phyloP scores from a whole-genome alignment of 192 early-diverging fungal species.

The Coemansia sp. region DNA sequence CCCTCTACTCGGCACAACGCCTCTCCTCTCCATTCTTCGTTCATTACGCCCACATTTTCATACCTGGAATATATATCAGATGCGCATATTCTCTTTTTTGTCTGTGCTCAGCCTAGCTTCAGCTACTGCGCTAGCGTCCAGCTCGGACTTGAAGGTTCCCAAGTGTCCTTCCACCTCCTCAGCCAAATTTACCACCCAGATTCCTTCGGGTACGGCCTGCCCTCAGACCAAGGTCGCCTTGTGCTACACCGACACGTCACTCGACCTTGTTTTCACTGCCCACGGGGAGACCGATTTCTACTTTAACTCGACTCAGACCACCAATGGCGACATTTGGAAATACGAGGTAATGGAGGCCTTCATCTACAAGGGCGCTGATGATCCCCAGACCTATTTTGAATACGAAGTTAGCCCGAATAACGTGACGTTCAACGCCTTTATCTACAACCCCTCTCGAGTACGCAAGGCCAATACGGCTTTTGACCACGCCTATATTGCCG shows the following conservation, averaged over 20 bases:
- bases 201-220: constrained; percentile 35
- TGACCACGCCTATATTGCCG: constrained; percentile 40
- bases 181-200: constrained; percentile 28
- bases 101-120: constrained; percentile 6
- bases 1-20: too few species aligned
- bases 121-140: not conserved
- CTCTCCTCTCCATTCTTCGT: too few species aligned
- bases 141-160: constrained; percentile 29
- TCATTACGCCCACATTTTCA: too few species aligned
- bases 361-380: constrained; percentile 44
- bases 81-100: not conserved
- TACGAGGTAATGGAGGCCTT: constrained; percentile 57
- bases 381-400: constrained; percentile 54
- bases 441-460: constrained; percentile 50
- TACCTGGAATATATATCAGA: too few species aligned
- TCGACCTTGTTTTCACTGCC: constrained; percentile 45
- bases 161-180: constrained; percentile 27
- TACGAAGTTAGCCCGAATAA: constrained; percentile 54
- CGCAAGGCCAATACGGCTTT: constrained; percentile 37
- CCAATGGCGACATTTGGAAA: constrained; percentile 56
- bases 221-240: constrained; percentile 38
- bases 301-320: constrained; percentile 38
- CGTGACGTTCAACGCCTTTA: constrained; percentile 53
- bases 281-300: constrained; percentile 41
- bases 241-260: constrained; percentile 45